A percentile compares a stretch with the other conserved stretches of the same genome.
These are phyloP conservation scores for Candida qinlingensis DNA, from an alignment of 805 yeast species.

Conservation along the genomic window DNA sequence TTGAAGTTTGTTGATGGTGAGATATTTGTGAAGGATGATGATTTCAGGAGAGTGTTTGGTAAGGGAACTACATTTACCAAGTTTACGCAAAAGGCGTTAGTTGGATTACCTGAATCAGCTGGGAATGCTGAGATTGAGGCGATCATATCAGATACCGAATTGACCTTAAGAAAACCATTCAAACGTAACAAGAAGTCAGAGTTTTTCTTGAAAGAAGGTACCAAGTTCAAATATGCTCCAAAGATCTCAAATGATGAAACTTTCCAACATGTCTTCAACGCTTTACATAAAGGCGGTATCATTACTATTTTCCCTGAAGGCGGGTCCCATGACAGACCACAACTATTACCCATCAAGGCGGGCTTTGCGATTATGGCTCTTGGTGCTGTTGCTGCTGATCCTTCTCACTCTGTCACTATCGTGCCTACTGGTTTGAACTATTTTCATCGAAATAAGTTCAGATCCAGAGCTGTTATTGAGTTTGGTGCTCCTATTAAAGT, in stretches of 20 bases:
- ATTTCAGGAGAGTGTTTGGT: slow-evolving; percentile 54
- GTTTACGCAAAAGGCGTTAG: slow-evolving; percentile 55
- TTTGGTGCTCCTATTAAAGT: slow-evolving; percentile 85
- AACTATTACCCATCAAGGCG: slow-evolving; percentile 84
- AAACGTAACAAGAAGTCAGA: slow-evolving; percentile 40
- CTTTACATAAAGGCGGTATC: slow-evolving; percentile 71
- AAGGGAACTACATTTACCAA: slow-evolving; percentile 55
- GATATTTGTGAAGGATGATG: slow-evolving; percentile 47
- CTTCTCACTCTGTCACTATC: slow-evolving; percentile 69
- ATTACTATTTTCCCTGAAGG: slow-evolving; percentile 96
- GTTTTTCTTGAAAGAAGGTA: slow-evolving; percentile 47
- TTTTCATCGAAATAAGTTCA: slow-evolving; percentile 88
- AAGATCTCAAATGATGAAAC: slow-evolving; percentile 80
- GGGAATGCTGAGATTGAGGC: slow-evolving; percentile 71
- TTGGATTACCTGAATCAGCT: slow-evolving; percentile 71
- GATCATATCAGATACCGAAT: slow-evolving; percentile 66
- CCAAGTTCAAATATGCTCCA: slow-evolving; percentile 67
- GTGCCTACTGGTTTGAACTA: slow-evolving; percentile 97
- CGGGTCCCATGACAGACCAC: slow-evolving; percentile 94
- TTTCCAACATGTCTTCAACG: slow-evolving; percentile 77
- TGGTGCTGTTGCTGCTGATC: slow-evolving; percentile 81
- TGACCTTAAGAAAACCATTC: slow-evolving; percentile 64
- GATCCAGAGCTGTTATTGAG: slow-evolving; percentile 92
- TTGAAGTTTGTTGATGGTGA: slow-evolving; percentile 63
- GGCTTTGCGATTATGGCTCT: slow-evolving; percentile 98